A percentile compares a stretch with the other conserved stretches of the same genome.
Conservation (phyloP, 139 green algal genomes). For the Micractinium conductrix region DNA sequence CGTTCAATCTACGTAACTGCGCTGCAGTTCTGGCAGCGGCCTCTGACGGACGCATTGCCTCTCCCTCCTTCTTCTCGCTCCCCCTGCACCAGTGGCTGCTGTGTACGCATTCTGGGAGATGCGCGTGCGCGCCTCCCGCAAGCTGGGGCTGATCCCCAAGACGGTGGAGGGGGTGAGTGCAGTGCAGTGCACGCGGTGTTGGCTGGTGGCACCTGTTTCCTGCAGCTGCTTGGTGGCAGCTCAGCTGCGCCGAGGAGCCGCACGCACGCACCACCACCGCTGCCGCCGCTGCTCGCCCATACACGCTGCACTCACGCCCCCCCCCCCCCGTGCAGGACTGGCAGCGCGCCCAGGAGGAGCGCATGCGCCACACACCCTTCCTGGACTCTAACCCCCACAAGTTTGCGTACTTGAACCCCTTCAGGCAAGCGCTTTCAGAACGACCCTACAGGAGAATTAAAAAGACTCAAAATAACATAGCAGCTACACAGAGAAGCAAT, state of each 20-base stretch:
- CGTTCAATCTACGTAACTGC: background rate
- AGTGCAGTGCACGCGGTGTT: background rate
- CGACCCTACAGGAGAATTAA: too few relatives aligned
- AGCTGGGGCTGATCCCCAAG: constrained; percentile 8
- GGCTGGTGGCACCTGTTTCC: background rate
- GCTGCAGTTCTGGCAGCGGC: background rate
- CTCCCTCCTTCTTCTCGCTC: too few relatives aligned
- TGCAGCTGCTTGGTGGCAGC: background rate
- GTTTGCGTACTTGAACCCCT: background rate
- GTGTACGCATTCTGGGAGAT: constrained; percentile 21
- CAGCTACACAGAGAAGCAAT: too few relatives aligned
- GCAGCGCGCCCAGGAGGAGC: background rate
- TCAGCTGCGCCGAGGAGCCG: too few relatives aligned
- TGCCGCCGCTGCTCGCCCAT: too few relatives aligned
- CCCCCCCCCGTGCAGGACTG: background rate
- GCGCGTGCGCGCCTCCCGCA: background rate
- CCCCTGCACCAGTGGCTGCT: background rate
- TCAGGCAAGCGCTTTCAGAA: too few relatives aligned
- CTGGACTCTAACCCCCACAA: background rate
- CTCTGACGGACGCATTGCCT: background rate
- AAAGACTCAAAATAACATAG: too few relatives aligned
- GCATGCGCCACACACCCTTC: background rate
- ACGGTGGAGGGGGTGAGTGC: background rate
- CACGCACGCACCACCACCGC: too few relatives aligned
- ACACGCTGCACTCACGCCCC: too few relatives aligned